Base-by-base conservation (phyloP, 345 rosid genomes). In the Pistacia atlantica region DNA sequence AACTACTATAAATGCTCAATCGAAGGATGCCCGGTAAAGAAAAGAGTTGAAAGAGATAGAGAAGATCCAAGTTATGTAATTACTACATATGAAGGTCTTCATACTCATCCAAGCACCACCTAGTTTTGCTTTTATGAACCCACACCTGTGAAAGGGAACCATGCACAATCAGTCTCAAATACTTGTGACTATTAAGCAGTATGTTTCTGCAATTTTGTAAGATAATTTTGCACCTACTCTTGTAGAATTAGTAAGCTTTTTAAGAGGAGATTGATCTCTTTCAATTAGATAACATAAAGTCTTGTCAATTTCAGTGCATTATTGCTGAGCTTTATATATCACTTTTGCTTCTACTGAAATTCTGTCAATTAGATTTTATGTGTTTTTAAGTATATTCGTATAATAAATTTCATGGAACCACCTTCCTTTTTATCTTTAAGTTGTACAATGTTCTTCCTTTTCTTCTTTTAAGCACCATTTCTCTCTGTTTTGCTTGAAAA, bases 1-100 rank as follows among this genome's bases (percentile, higher is more conserved):
- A 96, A 96, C 71, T 96, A 96, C 69, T 96, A 87, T 72, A 90
- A 78, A 79, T 96, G 99, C 69, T 88, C 93, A 0, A 81, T 73
- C 12, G 95, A 91, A 67, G 91, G 92, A 3, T 96, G 99, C 77
- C 87, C 88, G 0, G 98, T 96, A 72, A 93, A 96, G 90, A 96
- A 96, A 88, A 86, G 98, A 76, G 87, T 96, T 14, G 99, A 96
- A 81, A 86, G 98, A 83, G 97, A 96, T 20, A 79, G 63, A 49
- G 97, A 90, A 11, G 98, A 96, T 79, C 80, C 86, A 4, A 80
- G 82, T 42, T 96, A 84, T 60, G 98, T 96, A 18, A 90, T 96
- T 57, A 93, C 99, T 55, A 96, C 95, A 33, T 96, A 96, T 59
- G 92, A 92, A 74, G 93, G 97, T 17, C 33, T 80, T 62, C 99